phyloP scores from a whole-genome alignment of 116 monocot species.

The Dioscorea cayenensis region DNA sequence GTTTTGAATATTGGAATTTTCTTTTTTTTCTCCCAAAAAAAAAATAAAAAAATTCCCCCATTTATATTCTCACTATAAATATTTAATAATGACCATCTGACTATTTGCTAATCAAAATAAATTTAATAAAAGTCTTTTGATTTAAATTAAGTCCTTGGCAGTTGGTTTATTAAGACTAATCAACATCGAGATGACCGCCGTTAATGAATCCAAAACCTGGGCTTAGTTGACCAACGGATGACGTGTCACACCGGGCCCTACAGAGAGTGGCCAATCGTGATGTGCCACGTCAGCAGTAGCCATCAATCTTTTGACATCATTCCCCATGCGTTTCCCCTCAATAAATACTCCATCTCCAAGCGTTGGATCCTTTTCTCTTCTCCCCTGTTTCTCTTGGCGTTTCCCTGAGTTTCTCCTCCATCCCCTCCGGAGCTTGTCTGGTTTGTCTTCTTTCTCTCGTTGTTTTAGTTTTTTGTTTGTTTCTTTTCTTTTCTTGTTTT shows the following conservation, averaged over 20 bases:
- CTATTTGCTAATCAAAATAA: too few relatives aligned
- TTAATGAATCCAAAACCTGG: not conserved
- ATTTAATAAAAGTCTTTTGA: too few relatives aligned
- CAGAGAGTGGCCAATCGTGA: not conserved
- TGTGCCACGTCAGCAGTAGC: not conserved
- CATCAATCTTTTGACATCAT: too few relatives aligned
- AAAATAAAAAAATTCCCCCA: too few relatives aligned
- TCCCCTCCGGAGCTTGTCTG: not conserved
- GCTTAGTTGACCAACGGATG: not conserved
- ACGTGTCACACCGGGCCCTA: not conserved
- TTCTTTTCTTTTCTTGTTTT: not conserved
- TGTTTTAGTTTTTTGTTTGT: not conserved
- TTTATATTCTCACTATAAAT: too few relatives aligned
- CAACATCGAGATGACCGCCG: too few relatives aligned
- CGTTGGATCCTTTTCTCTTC: not conserved
- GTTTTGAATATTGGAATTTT: too few relatives aligned
- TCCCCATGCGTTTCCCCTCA: not conserved
- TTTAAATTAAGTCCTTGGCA: too few relatives aligned
- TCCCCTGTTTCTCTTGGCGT: not conserved
- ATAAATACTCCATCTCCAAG: not conserved
- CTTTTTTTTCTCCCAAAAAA: too few relatives aligned
- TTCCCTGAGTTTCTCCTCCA: not conserved
- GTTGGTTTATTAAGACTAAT: too few relatives aligned
- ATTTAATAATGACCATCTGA: too few relatives aligned
- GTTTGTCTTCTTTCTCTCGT: not conserved